These are phyloP conservation scores for Lactifluus rugatus DNA, from an alignment of 768 basidiomycete genomes.

Conservation along the genomic window DNA sequence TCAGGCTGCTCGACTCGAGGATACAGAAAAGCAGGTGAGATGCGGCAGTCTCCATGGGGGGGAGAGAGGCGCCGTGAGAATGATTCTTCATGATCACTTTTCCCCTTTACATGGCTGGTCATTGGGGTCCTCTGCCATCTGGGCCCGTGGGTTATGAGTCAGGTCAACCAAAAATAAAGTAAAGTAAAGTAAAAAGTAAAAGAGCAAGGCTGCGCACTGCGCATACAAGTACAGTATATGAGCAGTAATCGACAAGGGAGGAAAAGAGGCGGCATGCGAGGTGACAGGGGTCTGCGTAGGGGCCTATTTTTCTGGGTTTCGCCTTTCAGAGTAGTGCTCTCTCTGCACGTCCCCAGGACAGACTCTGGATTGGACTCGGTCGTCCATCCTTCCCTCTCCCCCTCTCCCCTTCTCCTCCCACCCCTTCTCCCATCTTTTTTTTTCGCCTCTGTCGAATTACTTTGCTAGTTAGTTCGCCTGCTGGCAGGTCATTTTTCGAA, in stretches of 20 bases:
- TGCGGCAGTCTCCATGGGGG: not conserved
- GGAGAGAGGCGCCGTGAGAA: not conserved
- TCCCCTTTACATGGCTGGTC: not conserved
- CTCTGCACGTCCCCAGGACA: constrained; percentile 18
- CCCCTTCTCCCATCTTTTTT: not conserved
- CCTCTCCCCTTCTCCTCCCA: not conserved
- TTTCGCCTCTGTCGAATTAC: constrained; percentile 18
- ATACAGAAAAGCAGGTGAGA: not conserved
- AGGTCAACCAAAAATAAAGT: not conserved
- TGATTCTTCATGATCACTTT: not conserved
- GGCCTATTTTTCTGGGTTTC: not conserved
- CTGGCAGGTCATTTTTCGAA: constrained; percentile 23
- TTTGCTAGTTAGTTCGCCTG: constrained; percentile 22
- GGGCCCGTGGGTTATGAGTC: not conserved
- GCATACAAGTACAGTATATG: not conserved
- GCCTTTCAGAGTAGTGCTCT: not conserved
- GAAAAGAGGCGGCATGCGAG: not conserved
- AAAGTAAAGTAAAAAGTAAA: not conserved
- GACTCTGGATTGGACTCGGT: constrained; percentile 19
- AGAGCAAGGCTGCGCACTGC: not conserved
- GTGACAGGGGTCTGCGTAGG: not conserved
- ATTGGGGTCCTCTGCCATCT: not conserved
- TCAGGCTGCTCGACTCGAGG: not conserved
- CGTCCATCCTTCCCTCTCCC: constrained; percentile 14
- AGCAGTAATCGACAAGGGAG: not conserved